These are phyloP conservation scores for Aquilaria yunnanensis DNA, from an alignment of 345 rosid species.

Conservation along the genomic window DNA sequence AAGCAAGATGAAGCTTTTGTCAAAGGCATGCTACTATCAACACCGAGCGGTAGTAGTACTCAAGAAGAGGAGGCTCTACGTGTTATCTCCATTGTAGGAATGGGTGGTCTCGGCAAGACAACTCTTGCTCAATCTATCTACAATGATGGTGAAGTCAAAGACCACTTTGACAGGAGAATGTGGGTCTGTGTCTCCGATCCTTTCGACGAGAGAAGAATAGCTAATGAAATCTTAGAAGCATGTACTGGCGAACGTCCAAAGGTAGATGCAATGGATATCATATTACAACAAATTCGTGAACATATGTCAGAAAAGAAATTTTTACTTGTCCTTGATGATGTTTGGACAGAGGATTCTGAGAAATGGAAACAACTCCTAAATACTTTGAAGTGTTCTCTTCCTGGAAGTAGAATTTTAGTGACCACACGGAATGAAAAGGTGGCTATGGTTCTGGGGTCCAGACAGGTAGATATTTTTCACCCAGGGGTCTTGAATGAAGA, in stretches of 20 bases:
- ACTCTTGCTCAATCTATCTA: constrained; percentile 13
- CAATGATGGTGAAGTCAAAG: not conserved
- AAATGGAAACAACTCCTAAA: constrained; percentile 10
- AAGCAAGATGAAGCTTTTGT: not conserved
- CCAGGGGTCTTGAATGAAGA: constrained; percentile 6
- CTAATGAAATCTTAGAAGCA: constrained; percentile 12
- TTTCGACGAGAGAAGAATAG: constrained; percentile 10
- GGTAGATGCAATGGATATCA: not conserved
- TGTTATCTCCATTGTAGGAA: constrained; percentile 12
- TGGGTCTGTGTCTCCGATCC: constrained; percentile 19
- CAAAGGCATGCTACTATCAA: constrained; percentile 2
- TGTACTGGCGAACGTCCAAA: not conserved
- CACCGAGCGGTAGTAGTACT: not conserved
- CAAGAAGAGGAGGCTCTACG: not conserved
- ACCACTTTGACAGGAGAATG: constrained; percentile 7
- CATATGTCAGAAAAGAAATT: constrained; percentile 1
- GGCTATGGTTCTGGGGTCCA: constrained; percentile 2
- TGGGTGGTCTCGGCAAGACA: constrained; percentile 23
- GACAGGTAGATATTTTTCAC: not conserved
- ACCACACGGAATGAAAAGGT: constrained; percentile 13
- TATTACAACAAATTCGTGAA: not conserved
- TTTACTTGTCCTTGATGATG: constrained; percentile 21
- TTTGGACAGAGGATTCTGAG: constrained; percentile 12
- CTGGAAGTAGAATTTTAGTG: constrained; percentile 11
- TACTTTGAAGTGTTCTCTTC: not conserved